These are phyloP conservation scores for Pyricularia sp. DNA, from an alignment of 2,329 filamentous ascomycete genomes.

Conservation along the genomic window DNA sequence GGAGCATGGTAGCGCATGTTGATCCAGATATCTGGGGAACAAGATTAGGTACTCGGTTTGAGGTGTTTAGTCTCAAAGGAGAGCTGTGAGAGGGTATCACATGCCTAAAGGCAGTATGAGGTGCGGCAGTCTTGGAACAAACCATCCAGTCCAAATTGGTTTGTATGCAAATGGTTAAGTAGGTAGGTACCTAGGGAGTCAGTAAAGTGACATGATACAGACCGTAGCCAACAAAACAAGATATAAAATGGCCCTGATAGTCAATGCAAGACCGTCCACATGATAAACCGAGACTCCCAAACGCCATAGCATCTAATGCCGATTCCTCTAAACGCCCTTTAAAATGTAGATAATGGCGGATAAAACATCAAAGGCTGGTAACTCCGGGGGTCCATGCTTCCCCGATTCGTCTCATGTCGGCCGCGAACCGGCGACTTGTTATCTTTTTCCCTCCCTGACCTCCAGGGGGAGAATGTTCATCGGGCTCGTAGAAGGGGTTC, in stretches of 20 bases:
- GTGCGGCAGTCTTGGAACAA: background rate
- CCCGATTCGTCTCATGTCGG: conserved; percentile 78
- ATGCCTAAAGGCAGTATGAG: background rate
- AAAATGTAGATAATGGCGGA: background rate
- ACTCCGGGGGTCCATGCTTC: conserved; percentile 74
- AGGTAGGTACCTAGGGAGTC: background rate
- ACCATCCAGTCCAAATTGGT: background rate
- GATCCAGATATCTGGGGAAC: conserved; percentile 25
- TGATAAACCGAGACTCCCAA: background rate
- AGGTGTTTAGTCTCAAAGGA: conserved; percentile 26
- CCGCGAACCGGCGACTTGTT: conserved; percentile 68
- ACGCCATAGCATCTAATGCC: background rate
- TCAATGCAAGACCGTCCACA: background rate
- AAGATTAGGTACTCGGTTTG: conserved; percentile 25
- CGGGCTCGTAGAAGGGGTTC: conserved; percentile 91
- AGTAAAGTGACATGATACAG: too few relatives aligned
- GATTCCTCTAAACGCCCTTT: background rate
- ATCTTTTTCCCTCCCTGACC: conserved; percentile 59
- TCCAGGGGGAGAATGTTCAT: conserved; percentile 60
- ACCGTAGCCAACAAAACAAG: too few relatives aligned
- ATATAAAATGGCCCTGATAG: too few relatives aligned
- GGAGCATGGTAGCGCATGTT: conserved; percentile 29
- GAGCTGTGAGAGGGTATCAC: conserved; percentile 4
- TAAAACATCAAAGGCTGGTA: conserved; percentile 36
- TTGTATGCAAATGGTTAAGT: background rate